These are phyloP conservation scores for Ceratocystis eucalypticola DNA, from an alignment of 2,329 filamentous ascomycete genomes.

Conservation along the genomic window DNA sequence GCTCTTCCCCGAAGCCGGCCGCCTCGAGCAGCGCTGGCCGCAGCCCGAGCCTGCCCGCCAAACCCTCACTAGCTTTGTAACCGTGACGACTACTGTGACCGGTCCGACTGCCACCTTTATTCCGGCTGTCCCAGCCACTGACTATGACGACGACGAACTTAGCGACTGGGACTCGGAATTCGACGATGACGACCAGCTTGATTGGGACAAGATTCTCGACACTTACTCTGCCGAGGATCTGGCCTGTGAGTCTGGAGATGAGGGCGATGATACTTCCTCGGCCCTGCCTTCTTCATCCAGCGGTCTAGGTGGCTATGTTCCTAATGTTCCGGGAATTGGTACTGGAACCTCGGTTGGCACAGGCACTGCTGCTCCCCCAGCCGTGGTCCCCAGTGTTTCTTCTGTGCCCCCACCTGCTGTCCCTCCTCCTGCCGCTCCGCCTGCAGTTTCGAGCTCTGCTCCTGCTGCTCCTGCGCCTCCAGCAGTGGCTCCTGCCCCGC, in stretches of 20 bases:
- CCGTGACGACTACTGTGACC: background rate
- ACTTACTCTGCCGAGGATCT: background rate
- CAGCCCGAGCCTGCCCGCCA: conserved; percentile 1
- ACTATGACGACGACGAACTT: conserved; percentile 2
- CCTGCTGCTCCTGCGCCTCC: background rate
- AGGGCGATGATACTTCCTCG: background rate
- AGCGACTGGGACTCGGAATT: conserved; percentile 17
- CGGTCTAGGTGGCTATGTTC: background rate
- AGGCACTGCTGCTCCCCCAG: background rate
- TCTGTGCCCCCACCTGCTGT: background rate
- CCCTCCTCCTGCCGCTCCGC: background rate
- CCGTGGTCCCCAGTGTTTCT: background rate
- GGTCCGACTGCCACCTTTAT: background rate
- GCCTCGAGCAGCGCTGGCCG: conserved; percentile 9
- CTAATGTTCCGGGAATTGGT: background rate
- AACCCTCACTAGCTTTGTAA: background rate
- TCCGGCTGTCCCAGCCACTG: background rate
- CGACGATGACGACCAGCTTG: conserved; percentile 13
- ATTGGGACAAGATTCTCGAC: conserved; percentile 10
- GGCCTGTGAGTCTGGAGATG: conserved; percentile 7
- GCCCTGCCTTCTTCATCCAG: background rate
- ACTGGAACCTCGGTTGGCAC: background rate
- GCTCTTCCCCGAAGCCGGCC: conserved; percentile 4
- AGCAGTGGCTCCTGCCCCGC: background rate
- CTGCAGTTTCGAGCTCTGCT: background rate